Conservation (phyloP, 257 asterid genomes). For the Scutellaria minor region DNA sequence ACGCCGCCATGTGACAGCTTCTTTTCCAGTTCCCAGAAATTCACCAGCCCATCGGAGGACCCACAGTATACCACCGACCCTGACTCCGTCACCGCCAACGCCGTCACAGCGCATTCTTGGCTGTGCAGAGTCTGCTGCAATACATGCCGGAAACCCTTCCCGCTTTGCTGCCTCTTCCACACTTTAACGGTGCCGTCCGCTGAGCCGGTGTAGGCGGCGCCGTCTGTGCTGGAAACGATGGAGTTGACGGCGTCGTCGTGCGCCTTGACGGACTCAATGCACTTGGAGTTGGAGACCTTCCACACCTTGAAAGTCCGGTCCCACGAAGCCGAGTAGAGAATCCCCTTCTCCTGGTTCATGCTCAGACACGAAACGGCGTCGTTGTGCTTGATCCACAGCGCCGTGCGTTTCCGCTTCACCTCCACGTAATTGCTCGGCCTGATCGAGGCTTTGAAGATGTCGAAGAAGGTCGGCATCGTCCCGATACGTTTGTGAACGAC, state of each 20-base stretch:
- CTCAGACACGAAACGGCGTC: conserved; percentile 66
- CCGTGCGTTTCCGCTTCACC: conserved; percentile 44
- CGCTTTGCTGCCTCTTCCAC: conserved; percentile 52
- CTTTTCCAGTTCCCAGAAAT: conserved; percentile 55
- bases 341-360: conserved; percentile 41
- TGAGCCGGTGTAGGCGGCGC: conserved; percentile 62
- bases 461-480: conserved; percentile 57
- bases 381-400: conserved; percentile 59
- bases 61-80: conserved; percentile 56
- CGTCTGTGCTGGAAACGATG: conserved; percentile 45
- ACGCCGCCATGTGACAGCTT: conserved; percentile 55
- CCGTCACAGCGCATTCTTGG: conserved; percentile 65
- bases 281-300: conserved; percentile 43
- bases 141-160: conserved; percentile 39
- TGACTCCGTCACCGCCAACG: conserved; percentile 46
- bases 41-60: conserved; percentile 66
- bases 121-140: conserved; percentile 44
- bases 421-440: conserved; percentile 57
- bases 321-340: conserved; percentile 72
- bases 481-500: conserved; percentile 46
- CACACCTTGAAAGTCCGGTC: conserved; percentile 74
- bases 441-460: conserved; percentile 53
- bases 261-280: conserved; percentile 61
- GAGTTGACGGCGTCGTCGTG: conserved; percentile 71
- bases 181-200: conserved; percentile 71